These are phyloP conservation scores for Rhipidocladum racemiflorum DNA, from an alignment of 176 grass and related monocot species.

Conservation along the genomic window DNA sequence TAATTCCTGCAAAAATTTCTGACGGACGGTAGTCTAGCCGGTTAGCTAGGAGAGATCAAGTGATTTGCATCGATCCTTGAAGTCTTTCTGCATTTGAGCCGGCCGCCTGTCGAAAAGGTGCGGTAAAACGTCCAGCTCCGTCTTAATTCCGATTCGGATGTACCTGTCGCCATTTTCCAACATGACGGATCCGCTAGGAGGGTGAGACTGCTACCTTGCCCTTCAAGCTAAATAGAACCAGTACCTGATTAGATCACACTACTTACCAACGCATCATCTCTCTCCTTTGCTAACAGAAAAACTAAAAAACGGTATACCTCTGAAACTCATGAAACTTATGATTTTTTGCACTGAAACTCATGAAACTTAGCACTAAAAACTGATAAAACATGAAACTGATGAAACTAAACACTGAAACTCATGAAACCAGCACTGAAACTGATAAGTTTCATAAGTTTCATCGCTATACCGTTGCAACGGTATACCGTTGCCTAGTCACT, in stretches of 20 bases:
- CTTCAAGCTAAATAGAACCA: slow-evolving; percentile 2
- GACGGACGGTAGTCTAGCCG: background rate
- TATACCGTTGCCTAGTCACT: too few relatives aligned
- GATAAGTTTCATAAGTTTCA: too few relatives aligned
- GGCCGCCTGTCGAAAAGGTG: background rate
- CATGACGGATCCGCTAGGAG: background rate
- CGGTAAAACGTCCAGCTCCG: slow-evolving; percentile 29
- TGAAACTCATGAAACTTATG: too few relatives aligned
- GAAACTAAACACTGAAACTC: too few relatives aligned
- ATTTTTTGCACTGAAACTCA: too few relatives aligned
- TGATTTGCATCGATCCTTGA: slow-evolving; percentile 16
- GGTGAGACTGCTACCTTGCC: background rate
- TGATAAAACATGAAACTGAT: too few relatives aligned
- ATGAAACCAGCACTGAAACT: too few relatives aligned
- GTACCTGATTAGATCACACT: background rate
- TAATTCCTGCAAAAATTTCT: background rate
- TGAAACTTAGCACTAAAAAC: too few relatives aligned
- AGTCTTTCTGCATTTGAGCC: background rate
- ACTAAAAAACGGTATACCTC: too few relatives aligned
- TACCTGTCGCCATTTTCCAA: slow-evolving; percentile 30
- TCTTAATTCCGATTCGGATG: slow-evolving; percentile 10
- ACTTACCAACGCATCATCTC: slow-evolving; percentile 2
- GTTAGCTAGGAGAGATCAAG: background rate
- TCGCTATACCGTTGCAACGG: too few relatives aligned
- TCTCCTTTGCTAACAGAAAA: background rate